Evolutionary conservation across 2,329 filamentous ascomycete genomes (phyloP).

Genomic region (Trichoderma sp.): DNA sequence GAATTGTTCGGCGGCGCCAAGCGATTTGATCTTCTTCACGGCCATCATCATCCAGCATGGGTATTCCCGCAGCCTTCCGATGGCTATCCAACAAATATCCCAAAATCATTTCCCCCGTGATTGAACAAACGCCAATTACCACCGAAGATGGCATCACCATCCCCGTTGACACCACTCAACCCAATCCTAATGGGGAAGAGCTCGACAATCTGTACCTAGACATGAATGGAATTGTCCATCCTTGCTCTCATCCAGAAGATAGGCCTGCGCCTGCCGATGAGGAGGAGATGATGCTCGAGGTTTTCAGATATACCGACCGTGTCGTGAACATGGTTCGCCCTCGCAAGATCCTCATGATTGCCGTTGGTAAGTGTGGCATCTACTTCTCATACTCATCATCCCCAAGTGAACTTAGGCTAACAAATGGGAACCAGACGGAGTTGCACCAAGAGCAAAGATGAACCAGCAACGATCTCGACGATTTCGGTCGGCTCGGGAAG

Average conservation of each 20-base stretch:
- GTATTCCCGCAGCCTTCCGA: slow-evolving; percentile 91
- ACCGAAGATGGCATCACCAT: slow-evolving; percentile 78
- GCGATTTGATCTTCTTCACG: background rate
- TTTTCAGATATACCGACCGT: slow-evolving; percentile 98
- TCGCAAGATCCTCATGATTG: slow-evolving; percentile 93
- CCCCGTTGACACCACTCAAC: slow-evolving; percentile 76
- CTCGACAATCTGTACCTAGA: slow-evolving; percentile 97
- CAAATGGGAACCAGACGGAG: slow-evolving; percentile 64
- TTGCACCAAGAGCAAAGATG: slow-evolving; percentile 98
- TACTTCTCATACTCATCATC: background rate
- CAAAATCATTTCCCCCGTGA: slow-evolving; percentile 89
- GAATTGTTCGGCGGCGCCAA: background rate
- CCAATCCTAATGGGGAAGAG: slow-evolving; percentile 96
- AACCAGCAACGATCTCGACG: slow-evolving; percentile 96
- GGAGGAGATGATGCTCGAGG: slow-evolving; percentile 98
- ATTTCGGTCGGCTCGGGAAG: slow-evolving; percentile 91
- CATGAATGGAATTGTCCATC: slow-evolving; percentile 99
- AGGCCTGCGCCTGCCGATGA: slow-evolving; percentile 86
- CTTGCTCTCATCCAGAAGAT: slow-evolving; percentile 96
- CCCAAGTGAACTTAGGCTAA: background rate
- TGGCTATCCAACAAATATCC: slow-evolving; percentile 97
- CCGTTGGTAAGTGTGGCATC: slow-evolving; percentile 65
- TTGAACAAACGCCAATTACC: slow-evolving; percentile 77
- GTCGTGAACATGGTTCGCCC: slow-evolving; percentile 98
- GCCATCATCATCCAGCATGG: slow-evolving; percentile 55